phyloP scores from a whole-genome alignment of 768 basidiomycete species.

The Lentinula aciculospora region DNA sequence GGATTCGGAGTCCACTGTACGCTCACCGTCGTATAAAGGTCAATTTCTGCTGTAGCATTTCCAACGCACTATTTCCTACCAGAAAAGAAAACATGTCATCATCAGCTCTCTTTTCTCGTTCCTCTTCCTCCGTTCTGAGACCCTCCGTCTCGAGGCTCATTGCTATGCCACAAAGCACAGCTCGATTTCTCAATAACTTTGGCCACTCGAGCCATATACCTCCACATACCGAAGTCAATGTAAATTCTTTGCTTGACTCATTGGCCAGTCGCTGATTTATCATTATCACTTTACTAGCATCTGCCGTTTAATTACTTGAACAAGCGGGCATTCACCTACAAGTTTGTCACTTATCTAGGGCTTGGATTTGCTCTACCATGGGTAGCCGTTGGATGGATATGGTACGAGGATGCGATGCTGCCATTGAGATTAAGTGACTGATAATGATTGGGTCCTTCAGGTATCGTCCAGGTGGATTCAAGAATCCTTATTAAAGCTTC shows the following conservation, averaged over 20 bases:
- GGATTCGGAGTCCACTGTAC: background rate
- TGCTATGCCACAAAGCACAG: background rate
- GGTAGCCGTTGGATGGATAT: slow-evolving; percentile 19
- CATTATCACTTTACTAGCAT: slow-evolving; percentile 7
- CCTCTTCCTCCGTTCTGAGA: background rate
- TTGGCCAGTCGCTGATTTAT: background rate
- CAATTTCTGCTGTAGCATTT: background rate
- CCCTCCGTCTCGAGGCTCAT: background rate
- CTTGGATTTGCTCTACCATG: slow-evolving; percentile 18
- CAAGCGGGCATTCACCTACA: slow-evolving; percentile 12
- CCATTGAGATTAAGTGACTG: background rate
- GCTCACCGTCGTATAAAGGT: background rate
- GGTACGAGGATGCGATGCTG: slow-evolving; percentile 7
- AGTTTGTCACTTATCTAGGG: slow-evolving; percentile 14
- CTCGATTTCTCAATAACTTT: background rate
- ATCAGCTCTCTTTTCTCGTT: background rate
- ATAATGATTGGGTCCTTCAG: background rate
- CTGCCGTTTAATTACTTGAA: slow-evolving; percentile 16
- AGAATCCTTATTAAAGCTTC: slow-evolving; percentile 7
- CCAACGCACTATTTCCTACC: background rate
- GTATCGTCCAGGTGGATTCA: slow-evolving; percentile 13
- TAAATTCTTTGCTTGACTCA: background rate
- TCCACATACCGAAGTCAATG: background rate
- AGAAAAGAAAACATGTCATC: background rate
- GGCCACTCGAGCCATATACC: background rate